phyloP scores from a whole-genome alignment of 176 grass and related monocot species.

The Oryza officinalis region DNA sequence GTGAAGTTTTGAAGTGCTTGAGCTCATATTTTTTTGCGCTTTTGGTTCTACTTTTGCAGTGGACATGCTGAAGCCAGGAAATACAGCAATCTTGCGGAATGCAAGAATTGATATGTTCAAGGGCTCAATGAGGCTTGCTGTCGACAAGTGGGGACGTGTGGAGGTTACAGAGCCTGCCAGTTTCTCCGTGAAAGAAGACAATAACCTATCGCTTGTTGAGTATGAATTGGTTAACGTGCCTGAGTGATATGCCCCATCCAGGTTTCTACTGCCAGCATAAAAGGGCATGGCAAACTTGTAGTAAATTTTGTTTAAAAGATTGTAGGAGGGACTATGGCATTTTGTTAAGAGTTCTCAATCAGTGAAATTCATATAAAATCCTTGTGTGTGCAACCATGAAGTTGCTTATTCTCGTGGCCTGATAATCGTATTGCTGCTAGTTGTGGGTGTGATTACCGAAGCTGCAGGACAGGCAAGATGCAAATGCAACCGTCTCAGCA shows the following conservation, averaged over 20 bases:
- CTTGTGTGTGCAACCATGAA: background rate
- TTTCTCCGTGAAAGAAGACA: slow-evolving; percentile 27
- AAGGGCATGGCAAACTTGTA: background rate
- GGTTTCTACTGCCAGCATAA: slow-evolving; percentile 6
- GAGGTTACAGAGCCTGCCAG: slow-evolving; percentile 28
- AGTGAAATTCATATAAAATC: background rate
- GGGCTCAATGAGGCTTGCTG: slow-evolving; percentile 21
- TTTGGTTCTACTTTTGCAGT: slow-evolving; percentile 4
- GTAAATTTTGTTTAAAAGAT: background rate
- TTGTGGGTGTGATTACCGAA: background rate
- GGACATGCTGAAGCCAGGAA: slow-evolving; percentile 18
- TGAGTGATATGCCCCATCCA: background rate
- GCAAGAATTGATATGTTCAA: slow-evolving; percentile 25
- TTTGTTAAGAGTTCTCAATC: background rate
- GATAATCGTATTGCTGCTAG: background rate
- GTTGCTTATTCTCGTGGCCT: background rate
- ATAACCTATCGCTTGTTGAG: slow-evolving; percentile 28
- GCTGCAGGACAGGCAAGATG: background rate
- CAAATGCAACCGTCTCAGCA: background rate
- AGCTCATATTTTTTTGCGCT: background rate
- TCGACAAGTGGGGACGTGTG: slow-evolving; percentile 30
- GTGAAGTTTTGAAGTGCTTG: background rate
- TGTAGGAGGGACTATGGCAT: background rate
- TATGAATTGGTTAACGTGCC: slow-evolving; percentile 30
- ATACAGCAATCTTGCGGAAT: slow-evolving; percentile 4